These are phyloP conservation scores for Symbiodinium pilosum DNA, from an alignment of 73 alveolate species.

Conservation along the genomic window DNA sequence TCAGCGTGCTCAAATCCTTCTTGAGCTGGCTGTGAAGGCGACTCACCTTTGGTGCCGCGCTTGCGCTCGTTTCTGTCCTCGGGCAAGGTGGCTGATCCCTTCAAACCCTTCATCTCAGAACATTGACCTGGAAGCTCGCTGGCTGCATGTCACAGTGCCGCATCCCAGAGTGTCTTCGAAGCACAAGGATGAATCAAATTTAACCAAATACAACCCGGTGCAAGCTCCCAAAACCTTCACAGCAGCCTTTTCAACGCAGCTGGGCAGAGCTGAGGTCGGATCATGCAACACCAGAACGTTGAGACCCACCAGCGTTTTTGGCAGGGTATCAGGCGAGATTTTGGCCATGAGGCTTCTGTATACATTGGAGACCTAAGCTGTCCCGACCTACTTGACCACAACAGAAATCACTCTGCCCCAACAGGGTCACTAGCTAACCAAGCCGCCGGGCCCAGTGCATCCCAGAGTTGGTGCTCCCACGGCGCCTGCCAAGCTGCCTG, in stretches of 20 bases:
- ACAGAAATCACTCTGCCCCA: neutral
- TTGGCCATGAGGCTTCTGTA: neutral
- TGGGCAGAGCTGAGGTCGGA: neutral
- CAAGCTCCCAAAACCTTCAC: too few relatives aligned
- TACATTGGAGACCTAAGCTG: neutral
- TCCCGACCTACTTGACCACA: neutral
- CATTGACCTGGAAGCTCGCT: too few relatives aligned
- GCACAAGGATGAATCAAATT: too few relatives aligned
- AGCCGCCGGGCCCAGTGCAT: slow-evolving; percentile 27
- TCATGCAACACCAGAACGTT: slow-evolving; percentile 54
- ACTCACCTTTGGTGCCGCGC: neutral
- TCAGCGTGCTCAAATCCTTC: neutral
- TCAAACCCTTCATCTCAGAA: too few relatives aligned
- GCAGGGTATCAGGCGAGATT: neutral
- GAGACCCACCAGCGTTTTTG: slow-evolving; percentile 51
- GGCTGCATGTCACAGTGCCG: too few relatives aligned
- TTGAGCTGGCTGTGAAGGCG: neutral
- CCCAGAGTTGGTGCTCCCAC: slow-evolving; percentile 69
- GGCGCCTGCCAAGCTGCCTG: slow-evolving; percentile 46
- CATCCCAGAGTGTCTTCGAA: too few relatives aligned
- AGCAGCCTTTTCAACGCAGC: too few relatives aligned
- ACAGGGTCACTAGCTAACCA: neutral
- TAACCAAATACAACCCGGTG: too few relatives aligned
- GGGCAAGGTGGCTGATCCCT: too few relatives aligned
- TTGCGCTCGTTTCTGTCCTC: slow-evolving; percentile 30